These are phyloP conservation scores for Raphanus sativus DNA, from an alignment of 345 rosid genomes.

Conservation along the genomic window DNA sequence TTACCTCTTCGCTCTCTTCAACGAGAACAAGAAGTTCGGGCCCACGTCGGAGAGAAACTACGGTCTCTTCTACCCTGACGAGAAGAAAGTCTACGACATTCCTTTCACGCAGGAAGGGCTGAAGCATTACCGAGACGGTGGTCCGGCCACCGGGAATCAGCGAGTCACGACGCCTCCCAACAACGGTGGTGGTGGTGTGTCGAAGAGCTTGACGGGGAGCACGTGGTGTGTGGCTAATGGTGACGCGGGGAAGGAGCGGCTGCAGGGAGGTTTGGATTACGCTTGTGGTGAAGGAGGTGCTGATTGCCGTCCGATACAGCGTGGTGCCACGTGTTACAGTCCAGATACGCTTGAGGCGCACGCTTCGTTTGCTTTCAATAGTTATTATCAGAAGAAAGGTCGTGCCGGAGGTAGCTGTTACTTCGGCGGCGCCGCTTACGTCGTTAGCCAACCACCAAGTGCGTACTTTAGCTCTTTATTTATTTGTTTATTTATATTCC, in stretches of 20 bases:
- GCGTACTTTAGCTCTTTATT: slow-evolving; percentile 31
- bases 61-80: slow-evolving; percentile 82
- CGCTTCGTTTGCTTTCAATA: slow-evolving; percentile 94
- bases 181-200: slow-evolving; percentile 45
- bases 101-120: slow-evolving; percentile 67
- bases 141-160: slow-evolving; percentile 34
- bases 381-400: slow-evolving; percentile 75
- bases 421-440: slow-evolving; percentile 87
- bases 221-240: slow-evolving; percentile 86
- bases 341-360: slow-evolving; percentile 85
- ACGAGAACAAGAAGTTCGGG: slow-evolving; percentile 78
- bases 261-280: slow-evolving; percentile 71
- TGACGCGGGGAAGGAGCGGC: slow-evolving; percentile 54
- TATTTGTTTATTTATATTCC: background rate
- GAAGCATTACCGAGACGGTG: slow-evolving; percentile 46
- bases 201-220: slow-evolving; percentile 57
- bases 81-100: slow-evolving; percentile 78
- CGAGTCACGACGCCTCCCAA: slow-evolving; percentile 27
- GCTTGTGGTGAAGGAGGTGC: slow-evolving; percentile 95
- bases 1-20: slow-evolving; percentile 86
- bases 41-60: slow-evolving; percentile 90
- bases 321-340: slow-evolving; percentile 63
- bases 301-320: slow-evolving; percentile 77
- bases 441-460: slow-evolving; percentile 84
- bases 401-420: slow-evolving; percentile 73